Base-by-base conservation (phyloP, 805 yeast genomes). In the Yamadazyma laniorum region DNA sequence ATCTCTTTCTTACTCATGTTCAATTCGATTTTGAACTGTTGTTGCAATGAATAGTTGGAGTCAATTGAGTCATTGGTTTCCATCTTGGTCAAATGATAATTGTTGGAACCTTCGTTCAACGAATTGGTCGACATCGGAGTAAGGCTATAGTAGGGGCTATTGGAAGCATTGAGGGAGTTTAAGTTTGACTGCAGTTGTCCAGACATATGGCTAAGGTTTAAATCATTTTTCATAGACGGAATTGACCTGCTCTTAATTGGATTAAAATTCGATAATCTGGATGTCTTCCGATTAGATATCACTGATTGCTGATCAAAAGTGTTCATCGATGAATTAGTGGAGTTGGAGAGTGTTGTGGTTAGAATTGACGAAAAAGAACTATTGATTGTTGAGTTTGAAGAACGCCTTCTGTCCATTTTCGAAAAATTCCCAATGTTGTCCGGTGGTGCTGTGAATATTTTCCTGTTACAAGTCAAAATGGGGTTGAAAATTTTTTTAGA, bases 1-100 rank as follows among this genome's bases (percentile, higher is more conserved):
- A 73, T 73, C 43, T 75, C 79, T 31, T 45, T 49, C 17, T 53
- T 49, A 33, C 45, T 51, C 31, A 67, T 45, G 18, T 43, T 44
- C 29, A 63, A 48, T 23, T 41, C 43, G 22, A 46, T 39, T 17
- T 27, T 38, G 32, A 46, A 46, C 23, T 46, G 50, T 27, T 35
- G 45, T 21, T 46, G 47, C 13, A 43, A 26, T 4, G 45, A 41
- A 23, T 18, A 46, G 25, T 49, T 52, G 7, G 61, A 50, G 38
- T 51, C 56, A n/a, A 52, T 19, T 3, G 65, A 52, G 11, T 43
- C 33, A 15, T 39, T 45, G 16, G 61, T 50, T 16, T 45, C 53
- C 42, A 60, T 47, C 25, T 58, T 51, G 5, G 53, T 47, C 37
- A 63, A 51, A 9, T 42, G 51, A 36, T 61, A 63, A 35, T 54